Percentiles rank a stretch among this genome's conserved stretches.
These are phyloP conservation scores for Populus tremula DNA, from an alignment of 345 rosid species.

Conservation along the genomic window DNA sequence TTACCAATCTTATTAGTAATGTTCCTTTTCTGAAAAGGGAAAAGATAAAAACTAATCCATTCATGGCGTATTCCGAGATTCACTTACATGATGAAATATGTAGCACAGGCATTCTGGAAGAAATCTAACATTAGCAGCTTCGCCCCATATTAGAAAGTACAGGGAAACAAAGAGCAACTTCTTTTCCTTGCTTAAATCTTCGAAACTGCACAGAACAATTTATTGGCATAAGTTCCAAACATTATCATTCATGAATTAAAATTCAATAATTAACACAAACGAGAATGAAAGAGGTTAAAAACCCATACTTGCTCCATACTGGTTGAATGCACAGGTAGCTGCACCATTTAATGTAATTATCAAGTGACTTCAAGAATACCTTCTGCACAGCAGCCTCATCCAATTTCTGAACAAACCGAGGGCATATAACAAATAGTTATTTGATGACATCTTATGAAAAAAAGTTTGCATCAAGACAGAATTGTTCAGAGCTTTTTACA, in stretches of 20 bases:
- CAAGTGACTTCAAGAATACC: conserved; percentile 78
- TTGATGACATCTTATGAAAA: neutral
- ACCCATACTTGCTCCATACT: conserved; percentile 78
- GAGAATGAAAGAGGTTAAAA: conserved; percentile 7
- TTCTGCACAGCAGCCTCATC: conserved; percentile 70
- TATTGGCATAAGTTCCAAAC: neutral
- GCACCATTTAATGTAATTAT: conserved; percentile 91
- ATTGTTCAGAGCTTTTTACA: too few relatives aligned
- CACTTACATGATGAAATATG: conserved; percentile 91
- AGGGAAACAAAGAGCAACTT: conserved; percentile 69
- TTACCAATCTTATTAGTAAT: neutral
- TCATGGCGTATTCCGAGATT: neutral
- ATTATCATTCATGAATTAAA: neutral
- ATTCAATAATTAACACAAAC: neutral
- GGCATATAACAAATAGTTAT: neutral
- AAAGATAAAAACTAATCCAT: neutral
- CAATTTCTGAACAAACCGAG: conserved; percentile 51
- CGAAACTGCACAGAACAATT: conserved; percentile 56
- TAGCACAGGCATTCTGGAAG: conserved; percentile 95
- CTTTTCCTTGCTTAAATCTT: conserved; percentile 74
- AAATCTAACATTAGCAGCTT: conserved; percentile 79
- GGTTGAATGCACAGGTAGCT: conserved; percentile 77
- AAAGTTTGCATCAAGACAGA: too few relatives aligned
- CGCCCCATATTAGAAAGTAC: conserved; percentile 94
- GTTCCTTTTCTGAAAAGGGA: neutral